Conservation (phyloP, 73 alveolate species). For the Paramecium bursaria region DNA sequence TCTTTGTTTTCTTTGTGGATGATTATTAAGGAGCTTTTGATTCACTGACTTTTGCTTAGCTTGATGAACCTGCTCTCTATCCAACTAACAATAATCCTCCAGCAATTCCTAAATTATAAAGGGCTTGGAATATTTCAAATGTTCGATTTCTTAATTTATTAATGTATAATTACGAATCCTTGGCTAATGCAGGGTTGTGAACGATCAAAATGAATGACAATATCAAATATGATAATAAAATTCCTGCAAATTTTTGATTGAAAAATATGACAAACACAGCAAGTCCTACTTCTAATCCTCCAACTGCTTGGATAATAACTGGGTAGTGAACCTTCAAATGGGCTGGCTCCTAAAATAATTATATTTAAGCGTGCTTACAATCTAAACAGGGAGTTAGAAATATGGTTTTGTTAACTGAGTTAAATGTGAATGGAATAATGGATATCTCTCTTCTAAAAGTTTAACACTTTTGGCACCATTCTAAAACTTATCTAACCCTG, state of each 20-base stretch:
- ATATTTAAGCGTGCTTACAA: not conserved
- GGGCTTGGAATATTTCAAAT: constrained; percentile 3
- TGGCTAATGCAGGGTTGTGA: constrained; percentile 16
- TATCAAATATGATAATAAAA: not conserved
- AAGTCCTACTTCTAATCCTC: not conserved
- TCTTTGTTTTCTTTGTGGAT: not conserved
- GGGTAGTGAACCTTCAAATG: not conserved
- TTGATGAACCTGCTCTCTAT: constrained; percentile 1
- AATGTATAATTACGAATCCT: not conserved
- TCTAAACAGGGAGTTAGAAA: constrained; percentile 1
- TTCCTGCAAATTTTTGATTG: constrained; percentile 38
- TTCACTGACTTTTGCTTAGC: not conserved
- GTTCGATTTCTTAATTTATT: not conserved
- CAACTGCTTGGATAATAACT: constrained; percentile 2
- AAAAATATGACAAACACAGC: constrained; percentile 17
- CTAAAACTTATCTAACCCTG: constrained; percentile 16
- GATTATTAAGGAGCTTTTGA: not conserved
- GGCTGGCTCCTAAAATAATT: not conserved
- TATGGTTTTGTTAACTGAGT: not conserved
- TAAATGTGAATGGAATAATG: not conserved
- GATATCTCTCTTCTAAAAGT: not conserved
- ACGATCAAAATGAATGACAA: constrained; percentile 9
- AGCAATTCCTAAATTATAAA: constrained; percentile 44
- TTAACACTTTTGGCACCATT: not conserved
- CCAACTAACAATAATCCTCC: constrained; percentile 51